Evolutionary conservation across 495 filamentous ascomycete genomes (phyloP), one percentile per base, ranked within the genome.

Genomic region (Mytilinidion resinicola): DNA sequence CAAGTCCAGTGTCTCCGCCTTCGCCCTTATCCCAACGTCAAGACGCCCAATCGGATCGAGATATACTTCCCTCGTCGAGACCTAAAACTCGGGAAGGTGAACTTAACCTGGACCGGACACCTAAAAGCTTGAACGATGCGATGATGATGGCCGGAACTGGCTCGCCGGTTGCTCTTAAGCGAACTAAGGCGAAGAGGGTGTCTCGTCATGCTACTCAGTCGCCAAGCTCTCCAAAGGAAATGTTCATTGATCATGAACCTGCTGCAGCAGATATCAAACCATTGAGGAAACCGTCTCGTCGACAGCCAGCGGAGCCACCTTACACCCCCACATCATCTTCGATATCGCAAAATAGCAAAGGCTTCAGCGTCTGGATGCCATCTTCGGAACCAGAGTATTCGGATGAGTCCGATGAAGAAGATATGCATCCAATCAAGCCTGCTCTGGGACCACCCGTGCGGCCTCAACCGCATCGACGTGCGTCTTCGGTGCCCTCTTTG

Each of bases 401-500:
- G 1, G 52, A 59, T 20, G 61, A 61, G n/a, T 64, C 61, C 10
- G 68, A 69, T 5, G 65, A 69, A 33, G 68, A 71, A 15, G 55
- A 60, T 25, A 43, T 63, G 10, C 25, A 30, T 30, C 25, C 5
- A 33, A 12, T 56, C 8, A 38, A 36, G 38, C 48, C 25, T 9
- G 19, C 15, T 12, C 42, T 35, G n/a, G 12, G n/a, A 38, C 9
- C 21, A 15, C 51, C 57, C 10, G 49, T 15, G 39, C 46, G 60
- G 36, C 72, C 69, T 14, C 41, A 49, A 20, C 51, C 65, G 35
- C 70, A 77, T 43, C 72, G 80, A 34, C 70, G 74, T n/a, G 65
- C 78, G 3, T 85, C 84, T n/a, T 83, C 80, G 20, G 75, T 80
- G 10, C 82, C 81, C 7, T 80, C 79, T 0, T 69, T 76, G 62